Evolutionary conservation across 169 alveolate species (phyloP).

Genomic region (Plasmodium knowlesi): DNA sequence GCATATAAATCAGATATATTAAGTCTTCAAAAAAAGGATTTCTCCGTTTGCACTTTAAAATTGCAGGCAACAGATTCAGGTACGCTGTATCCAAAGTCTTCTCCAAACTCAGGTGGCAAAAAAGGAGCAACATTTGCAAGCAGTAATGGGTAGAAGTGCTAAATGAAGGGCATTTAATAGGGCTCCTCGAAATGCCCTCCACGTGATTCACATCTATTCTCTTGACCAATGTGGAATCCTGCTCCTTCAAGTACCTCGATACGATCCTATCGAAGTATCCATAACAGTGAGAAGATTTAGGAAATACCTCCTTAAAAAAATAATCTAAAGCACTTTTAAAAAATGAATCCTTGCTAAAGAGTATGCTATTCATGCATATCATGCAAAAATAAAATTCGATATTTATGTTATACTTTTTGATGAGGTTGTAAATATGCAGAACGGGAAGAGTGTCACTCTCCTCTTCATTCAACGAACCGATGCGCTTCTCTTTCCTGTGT

Average conservation of each 20-base stretch:
- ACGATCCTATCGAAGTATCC: constrained; percentile 24
- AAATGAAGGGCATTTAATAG: background rate
- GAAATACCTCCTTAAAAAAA: constrained; percentile 39
- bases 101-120: constrained; percentile 20
- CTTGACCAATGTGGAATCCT: background rate
- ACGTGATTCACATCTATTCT: background rate
- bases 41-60: constrained; percentile 11
- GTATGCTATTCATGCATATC: constrained; percentile 63
- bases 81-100: constrained; percentile 26
- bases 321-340: constrained; percentile 49
- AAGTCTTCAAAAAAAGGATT: constrained; percentile 28
- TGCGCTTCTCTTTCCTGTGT: too few species aligned
- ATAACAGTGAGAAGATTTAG: constrained; percentile 1
- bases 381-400: constrained; percentile 46
- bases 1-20: constrained; percentile 40
- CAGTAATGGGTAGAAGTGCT: constrained; percentile 9
- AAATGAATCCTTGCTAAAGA: constrained; percentile 62
- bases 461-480: too few species aligned
- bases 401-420: constrained; percentile 26
- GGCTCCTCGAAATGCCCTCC: background rate
- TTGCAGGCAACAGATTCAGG: constrained; percentile 14
- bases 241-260: constrained; percentile 5
- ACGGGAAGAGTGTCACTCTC: background rate
- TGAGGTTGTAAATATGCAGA: constrained; percentile 21
- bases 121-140: constrained; percentile 11